Evolutionary conservation across 1,139 yeast genomes (phyloP), one percentile per base, ranked within the genome.

Genomic region (Saccharomyces hybrid): DNA sequence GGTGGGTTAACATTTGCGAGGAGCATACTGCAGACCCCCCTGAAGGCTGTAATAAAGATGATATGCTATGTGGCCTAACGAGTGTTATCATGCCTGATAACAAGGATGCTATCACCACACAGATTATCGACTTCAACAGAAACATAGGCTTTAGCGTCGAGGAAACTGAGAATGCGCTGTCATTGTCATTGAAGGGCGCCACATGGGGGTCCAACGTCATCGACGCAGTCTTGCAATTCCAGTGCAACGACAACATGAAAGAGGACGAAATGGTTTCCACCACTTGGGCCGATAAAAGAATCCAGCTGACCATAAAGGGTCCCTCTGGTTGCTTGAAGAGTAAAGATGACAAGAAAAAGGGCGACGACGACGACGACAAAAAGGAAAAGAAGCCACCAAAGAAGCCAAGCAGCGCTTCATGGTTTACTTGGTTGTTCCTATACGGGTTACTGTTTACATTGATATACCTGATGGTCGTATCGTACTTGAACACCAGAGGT

Each of bases 1-100:
- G 96, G 91, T 81, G 76, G 63, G 64, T 90, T 50, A 85, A 88
- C 49, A 76, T 89, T 9, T 88, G 96, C 70, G 82, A 79, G 49
- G 72, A 80, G 8, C 69, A 79, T 28, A 68, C 71, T 29, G 65
- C 62, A 47, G 53, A 53, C 13, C 38, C 53, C 5, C 66, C 68
- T 25, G 71, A 71, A 3, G 73, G 73, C 31, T 89, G 96, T 70
- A 86, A 90, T 0, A 72, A 73, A 51, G 83, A 84, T 59, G 81
- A 90, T 1, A 88, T 87, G 59, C 69, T 85, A 5, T 86, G 93
- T 67, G 90, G 88, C 52, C 61, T 86, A 60, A 80, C 88, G 58
- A 59, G 74, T 57, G 73, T 84, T 20, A 64, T 70, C 23, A 62
- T 83, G 46, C 82, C 81, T 5, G 77, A 20, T 3, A 20, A 14